A percentile compares a stretch with the other conserved stretches of the same genome.
These are phyloP conservation scores for Fusarium abutilonis DNA, from an alignment of 2,329 filamentous ascomycete species.

Conservation along the genomic window DNA sequence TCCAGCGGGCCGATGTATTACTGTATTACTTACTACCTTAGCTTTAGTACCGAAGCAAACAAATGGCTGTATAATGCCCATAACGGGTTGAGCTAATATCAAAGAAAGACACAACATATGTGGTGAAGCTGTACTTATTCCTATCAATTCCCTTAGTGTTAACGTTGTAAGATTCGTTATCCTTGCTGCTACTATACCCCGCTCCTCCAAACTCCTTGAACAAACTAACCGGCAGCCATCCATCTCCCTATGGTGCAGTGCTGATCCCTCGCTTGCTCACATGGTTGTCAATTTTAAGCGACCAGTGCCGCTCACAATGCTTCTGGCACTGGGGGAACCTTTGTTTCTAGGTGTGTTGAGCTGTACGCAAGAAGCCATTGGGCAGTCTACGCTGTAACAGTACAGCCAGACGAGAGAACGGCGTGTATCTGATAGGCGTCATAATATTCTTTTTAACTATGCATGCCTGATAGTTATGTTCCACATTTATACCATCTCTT, in stretches of 20 bases:
- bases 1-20: conserved; percentile 44
- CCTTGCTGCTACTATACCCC: conserved; percentile 4
- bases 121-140: neutral
- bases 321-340: neutral
- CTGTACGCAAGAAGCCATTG: conserved; percentile 10
- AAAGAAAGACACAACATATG: neutral
- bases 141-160: neutral
- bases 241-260: neutral
- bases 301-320: neutral
- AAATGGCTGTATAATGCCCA: conserved; percentile 19
- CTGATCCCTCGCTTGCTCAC: conserved; percentile 19
- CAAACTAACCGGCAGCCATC: neutral
- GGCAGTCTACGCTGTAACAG: neutral
- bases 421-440: neutral
- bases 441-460: neutral
- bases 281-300: conserved; percentile 3
- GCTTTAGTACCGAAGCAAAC: conserved; percentile 21
- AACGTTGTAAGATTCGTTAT: neutral
- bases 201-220: neutral
- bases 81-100: conserved; percentile 16
- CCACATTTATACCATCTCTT: neutral
- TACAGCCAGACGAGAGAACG: neutral
- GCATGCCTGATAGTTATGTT: neutral
- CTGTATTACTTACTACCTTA: conserved; percentile 46
- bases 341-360: neutral